phyloP scores from a whole-genome alignment of 2,329 filamentous ascomycete species.

The Colletotrichum sp. region DNA sequence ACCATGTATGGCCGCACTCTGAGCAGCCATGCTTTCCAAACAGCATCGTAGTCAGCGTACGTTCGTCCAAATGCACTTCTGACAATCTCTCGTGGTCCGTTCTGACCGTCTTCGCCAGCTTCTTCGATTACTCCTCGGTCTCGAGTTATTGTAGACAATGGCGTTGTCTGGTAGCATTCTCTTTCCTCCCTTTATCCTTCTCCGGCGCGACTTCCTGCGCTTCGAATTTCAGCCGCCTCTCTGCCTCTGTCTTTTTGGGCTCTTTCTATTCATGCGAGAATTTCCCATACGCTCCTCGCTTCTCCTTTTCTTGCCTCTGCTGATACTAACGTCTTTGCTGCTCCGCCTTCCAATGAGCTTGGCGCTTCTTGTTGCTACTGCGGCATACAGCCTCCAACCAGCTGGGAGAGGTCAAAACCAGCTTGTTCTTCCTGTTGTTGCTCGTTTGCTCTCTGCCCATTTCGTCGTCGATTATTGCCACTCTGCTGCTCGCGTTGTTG shows the following conservation, averaged over 20 bases:
- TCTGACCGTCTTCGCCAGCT: neutral
- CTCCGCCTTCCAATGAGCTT: neutral
- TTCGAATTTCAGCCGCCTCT: neutral
- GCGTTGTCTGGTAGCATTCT: neutral
- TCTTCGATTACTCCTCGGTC: neutral
- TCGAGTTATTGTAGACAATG: neutral
- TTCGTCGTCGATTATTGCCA: accelerated
- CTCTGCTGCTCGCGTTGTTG: neutral
- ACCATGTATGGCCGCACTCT: neutral
- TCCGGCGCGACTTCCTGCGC: neutral
- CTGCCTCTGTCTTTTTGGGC: accelerated
- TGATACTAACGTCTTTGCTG: neutral
- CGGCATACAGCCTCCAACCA: too few species aligned
- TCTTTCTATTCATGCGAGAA: neutral
- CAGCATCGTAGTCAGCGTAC: neutral
- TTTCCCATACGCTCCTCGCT: neutral
- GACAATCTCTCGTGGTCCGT: neutral
- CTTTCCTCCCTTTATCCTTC: accelerated
- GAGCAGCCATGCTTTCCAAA: neutral
- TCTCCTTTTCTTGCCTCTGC: neutral
- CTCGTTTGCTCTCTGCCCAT: accelerated
- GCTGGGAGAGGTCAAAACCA: too few species aligned
- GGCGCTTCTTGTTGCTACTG: neutral
- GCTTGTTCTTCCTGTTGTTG: neutral
- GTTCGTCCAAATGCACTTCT: neutral